Conservation (phyloP, 305 asterid genomes). For the Fraxinus ornus region DNA sequence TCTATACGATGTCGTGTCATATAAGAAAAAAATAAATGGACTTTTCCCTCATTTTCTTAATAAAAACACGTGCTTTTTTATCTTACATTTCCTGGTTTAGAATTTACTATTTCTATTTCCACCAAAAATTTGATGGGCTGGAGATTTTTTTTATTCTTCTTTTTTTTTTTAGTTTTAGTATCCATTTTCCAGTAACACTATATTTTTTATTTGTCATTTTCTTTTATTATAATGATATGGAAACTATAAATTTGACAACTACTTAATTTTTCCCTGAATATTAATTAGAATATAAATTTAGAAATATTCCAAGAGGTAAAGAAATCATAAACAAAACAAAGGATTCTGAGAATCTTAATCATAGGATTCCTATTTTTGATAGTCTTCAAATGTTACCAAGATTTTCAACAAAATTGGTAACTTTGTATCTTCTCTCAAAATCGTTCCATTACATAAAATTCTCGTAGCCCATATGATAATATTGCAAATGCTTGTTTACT, state of each 20-base stretch:
- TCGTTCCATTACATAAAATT: neutral
- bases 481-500: conserved; percentile 14
- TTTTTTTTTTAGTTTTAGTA: neutral
- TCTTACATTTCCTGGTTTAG: conserved; percentile 9
- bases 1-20: conserved; percentile 30
- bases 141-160: neutral
- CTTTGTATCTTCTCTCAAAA: conserved; percentile 23
- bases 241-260: neutral
- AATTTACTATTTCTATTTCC: conserved; percentile 19
- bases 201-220: neutral
- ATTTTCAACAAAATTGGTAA: conserved; percentile 18
- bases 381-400: conserved; percentile 9
- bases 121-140: conserved; percentile 22
- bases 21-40: neutral
- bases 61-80: conserved; percentile 21
- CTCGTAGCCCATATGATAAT: conserved; percentile 19
- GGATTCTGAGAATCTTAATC: conserved; percentile 24
- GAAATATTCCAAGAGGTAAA: neutral
- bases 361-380: conserved; percentile 27
- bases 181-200: neutral
- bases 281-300: neutral
- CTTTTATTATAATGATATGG: neutral
- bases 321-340: conserved; percentile 10
- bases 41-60: neutral
- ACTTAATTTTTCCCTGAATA: conserved; percentile 3